Percentiles rank a stretch among this genome's conserved stretches.
Evolutionary conservation across 2,329 filamentous ascomycete genomes (phyloP).

Genomic region (Pyrenophora tritici-repentis): DNA sequence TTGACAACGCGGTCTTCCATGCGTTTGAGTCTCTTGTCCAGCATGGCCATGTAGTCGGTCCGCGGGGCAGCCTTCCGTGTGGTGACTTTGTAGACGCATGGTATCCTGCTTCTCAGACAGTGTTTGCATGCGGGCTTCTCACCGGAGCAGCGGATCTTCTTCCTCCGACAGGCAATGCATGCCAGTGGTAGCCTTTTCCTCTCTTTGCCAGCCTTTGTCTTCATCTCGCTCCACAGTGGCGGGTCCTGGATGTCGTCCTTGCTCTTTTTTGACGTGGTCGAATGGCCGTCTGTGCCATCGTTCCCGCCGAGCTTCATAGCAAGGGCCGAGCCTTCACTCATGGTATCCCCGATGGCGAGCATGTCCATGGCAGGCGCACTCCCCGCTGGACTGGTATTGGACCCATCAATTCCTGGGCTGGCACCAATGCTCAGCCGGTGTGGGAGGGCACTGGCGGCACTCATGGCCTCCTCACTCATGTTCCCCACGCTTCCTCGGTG

Average conservation of each 20-base stretch:
- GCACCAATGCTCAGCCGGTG: conserved; percentile 41
- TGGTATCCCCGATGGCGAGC: conserved; percentile 36
- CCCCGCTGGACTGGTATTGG: conserved; percentile 43
- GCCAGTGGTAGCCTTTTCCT: conserved; percentile 89
- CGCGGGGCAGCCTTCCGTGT: conserved; percentile 90
- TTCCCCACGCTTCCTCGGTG: conserved; percentile 40
- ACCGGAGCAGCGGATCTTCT: conserved; percentile 97
- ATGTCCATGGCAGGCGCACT: conserved; percentile 38
- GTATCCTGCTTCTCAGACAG: conserved; percentile 87
- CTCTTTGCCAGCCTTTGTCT: conserved; percentile 82
- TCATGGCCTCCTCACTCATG: conserved; percentile 41
- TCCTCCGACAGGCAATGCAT: conserved; percentile 92
- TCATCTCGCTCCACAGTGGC: conserved; percentile 58
- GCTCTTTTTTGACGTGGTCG: conserved; percentile 30
- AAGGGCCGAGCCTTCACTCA: conserved; percentile 32
- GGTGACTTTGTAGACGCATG: conserved; percentile 97
- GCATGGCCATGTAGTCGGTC: conserved; percentile 98
- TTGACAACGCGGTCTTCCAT: conserved; percentile 99
- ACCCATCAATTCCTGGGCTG: conserved; percentile 40
- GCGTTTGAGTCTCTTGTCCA: conserved; percentile 91
- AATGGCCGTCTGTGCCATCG: conserved; percentile 30
- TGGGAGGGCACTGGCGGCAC: conserved; percentile 33
- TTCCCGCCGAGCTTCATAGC: conserved; percentile 35
- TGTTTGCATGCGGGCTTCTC: conserved; percentile 98
- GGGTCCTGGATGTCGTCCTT: conserved; percentile 41